phyloP scores from a whole-genome alignment of 192 early-diverging fungal genomes.

The Endogone sp. region DNA sequence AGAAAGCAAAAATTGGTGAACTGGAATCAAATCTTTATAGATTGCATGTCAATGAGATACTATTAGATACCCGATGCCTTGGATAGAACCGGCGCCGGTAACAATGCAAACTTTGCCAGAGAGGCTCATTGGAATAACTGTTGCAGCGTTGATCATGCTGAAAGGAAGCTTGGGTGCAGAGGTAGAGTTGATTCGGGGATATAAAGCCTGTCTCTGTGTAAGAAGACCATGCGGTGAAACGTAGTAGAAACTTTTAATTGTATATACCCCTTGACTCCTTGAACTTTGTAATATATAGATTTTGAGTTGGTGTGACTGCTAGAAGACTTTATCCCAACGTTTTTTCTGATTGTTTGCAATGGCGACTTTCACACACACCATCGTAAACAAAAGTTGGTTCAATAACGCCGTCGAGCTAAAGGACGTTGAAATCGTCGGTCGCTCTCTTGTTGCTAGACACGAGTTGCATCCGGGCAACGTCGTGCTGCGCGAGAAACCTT shows the following conservation, averaged over 20 bases:
- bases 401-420: slow-evolving; percentile 7
- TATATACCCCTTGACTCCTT: no score
- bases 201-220: no score
- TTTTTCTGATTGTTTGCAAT: no score
- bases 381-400: slow-evolving; percentile 22
- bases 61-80: slow-evolving; percentile 42
- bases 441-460: slow-evolving; percentile 20
- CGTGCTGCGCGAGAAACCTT: slow-evolving; percentile 24
- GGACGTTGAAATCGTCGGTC: slow-evolving; percentile 14
- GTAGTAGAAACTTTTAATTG: no score
- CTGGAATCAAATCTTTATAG: background rate
- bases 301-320: no score
- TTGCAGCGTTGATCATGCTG: no score
- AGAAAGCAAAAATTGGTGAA: background rate
- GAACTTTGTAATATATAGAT: no score
- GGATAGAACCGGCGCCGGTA: slow-evolving; percentile 42
- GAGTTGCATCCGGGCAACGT: slow-evolving; percentile 12
- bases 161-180: no score
- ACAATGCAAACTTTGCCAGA: slow-evolving; percentile 44
- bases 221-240: no score
- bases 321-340: no score
- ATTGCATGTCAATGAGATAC: background rate
- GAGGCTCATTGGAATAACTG: background rate
- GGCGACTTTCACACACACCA: slow-evolving; percentile 1
- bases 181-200: no score